Conservation (phyloP, 768 basidiomycete genomes). For the Xerocomellus intermedius region DNA sequence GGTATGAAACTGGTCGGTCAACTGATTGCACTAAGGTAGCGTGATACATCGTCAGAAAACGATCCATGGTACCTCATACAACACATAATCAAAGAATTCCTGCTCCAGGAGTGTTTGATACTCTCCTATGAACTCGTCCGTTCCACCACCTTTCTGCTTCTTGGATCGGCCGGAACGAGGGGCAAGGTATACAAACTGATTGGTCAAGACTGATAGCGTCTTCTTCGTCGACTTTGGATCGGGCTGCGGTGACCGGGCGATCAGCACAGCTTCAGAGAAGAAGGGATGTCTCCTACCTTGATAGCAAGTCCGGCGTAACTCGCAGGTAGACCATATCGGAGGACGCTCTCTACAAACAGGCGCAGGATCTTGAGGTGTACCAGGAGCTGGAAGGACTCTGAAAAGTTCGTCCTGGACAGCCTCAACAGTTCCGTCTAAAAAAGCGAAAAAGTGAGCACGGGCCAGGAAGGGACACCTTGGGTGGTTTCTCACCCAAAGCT, state of each 20-base stretch:
- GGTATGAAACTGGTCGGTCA: not conserved
- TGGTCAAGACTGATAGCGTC: slow-evolving; percentile 66
- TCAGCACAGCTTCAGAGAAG: not conserved
- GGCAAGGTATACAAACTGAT: slow-evolving; percentile 78
- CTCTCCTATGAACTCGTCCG: slow-evolving; percentile 82
- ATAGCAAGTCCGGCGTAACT: slow-evolving; percentile 81
- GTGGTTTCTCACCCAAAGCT: slow-evolving; percentile 80
- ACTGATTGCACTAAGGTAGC: not conserved
- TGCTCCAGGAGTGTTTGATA: slow-evolving; percentile 92
- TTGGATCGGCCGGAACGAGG: slow-evolving; percentile 58
- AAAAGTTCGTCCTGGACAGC: slow-evolving; percentile 92
- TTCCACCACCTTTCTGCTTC: slow-evolving; percentile 33
- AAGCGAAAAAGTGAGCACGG: not conserved
- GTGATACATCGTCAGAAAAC: slow-evolving; percentile 44
- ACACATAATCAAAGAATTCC: slow-evolving; percentile 92
- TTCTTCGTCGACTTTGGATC: slow-evolving; percentile 84
- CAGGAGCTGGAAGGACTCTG: slow-evolving; percentile 91
- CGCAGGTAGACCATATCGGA: slow-evolving; percentile 93
- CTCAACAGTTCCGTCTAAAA: slow-evolving; percentile 85
- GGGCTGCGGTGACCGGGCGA: slow-evolving; percentile 49
- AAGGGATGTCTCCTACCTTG: slow-evolving; percentile 50
- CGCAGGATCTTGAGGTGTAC: slow-evolving; percentile 92
- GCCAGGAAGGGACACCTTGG: not conserved
- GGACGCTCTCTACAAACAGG: slow-evolving; percentile 91
- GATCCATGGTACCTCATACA: slow-evolving; percentile 94